A percentile compares a stretch with the other conserved stretches of the same genome.
phyloP scores from a whole-genome alignment of 768 basidiomycete species.

The Tricholoma terreum region DNA sequence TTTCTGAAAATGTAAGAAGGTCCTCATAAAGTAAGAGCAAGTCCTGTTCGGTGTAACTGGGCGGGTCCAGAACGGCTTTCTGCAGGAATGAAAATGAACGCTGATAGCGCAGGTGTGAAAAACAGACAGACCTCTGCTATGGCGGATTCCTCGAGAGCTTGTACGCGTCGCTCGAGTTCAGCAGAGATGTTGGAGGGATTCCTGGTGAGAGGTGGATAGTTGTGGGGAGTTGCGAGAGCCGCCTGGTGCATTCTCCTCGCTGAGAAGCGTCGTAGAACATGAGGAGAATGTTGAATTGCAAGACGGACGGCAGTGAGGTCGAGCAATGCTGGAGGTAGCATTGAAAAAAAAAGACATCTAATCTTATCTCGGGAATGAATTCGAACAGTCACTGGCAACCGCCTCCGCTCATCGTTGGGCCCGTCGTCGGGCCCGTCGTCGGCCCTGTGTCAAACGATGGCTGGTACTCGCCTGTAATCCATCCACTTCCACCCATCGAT shows the following conservation, averaged over 20 bases:
- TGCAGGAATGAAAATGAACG: constrained; percentile 9
- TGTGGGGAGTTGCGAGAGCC: constrained; percentile 9
- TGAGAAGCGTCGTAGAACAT: constrained; percentile 8
- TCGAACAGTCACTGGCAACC: background rate
- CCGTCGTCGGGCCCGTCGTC: no score
- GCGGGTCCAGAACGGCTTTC: constrained; percentile 30
- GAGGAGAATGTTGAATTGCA: constrained; percentile 9
- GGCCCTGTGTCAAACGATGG: background rate
- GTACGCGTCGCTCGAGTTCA: constrained; percentile 36
- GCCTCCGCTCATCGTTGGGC: no score
- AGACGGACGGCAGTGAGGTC: constrained; percentile 27
- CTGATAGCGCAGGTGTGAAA: background rate
- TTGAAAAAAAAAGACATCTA: constrained; percentile 1
- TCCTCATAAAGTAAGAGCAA: constrained; percentile 43
- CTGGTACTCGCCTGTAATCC: constrained; percentile 12
- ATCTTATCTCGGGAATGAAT: background rate
- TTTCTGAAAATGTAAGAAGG: constrained; percentile 33
- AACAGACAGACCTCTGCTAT: constrained; percentile 29
- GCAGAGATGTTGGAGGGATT: constrained; percentile 8
- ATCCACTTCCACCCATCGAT: background rate
- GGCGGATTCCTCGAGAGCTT: constrained; percentile 34
- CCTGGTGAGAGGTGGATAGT: background rate
- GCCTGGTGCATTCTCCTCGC: constrained; percentile 21
- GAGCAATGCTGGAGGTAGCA: constrained; percentile 27
- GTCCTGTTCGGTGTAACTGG: constrained; percentile 41